phyloP scores from a whole-genome alignment of 1,284 basidiomycete species.

The Marasmius fiardii region DNA sequence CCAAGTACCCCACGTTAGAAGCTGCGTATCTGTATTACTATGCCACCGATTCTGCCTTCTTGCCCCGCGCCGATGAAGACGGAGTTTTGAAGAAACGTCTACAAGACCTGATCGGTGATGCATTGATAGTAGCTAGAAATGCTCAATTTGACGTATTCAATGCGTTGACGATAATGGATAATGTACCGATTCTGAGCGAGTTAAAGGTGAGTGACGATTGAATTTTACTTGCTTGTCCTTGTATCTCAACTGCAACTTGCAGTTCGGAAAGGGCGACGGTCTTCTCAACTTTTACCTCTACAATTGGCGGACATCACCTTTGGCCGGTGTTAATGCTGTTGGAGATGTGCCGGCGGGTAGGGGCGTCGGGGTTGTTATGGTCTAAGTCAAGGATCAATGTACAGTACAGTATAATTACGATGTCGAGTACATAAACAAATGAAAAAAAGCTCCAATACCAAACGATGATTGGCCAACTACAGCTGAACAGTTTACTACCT shows the following conservation, averaged over 20 bases:
- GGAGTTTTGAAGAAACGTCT: conserved; percentile 69
- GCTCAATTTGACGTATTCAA: conserved; percentile 96
- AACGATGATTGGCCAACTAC: too few relatives aligned
- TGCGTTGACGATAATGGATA: conserved; percentile 94
- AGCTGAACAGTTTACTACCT: too few relatives aligned
- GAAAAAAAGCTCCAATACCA: neutral
- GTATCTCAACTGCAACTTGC: conserved; percentile 14
- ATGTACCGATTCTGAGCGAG: conserved; percentile 78
- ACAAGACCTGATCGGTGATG: conserved; percentile 71
- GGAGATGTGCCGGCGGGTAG: conserved; percentile 55
- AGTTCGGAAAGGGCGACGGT: conserved; percentile 93
- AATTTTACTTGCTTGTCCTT: conserved; percentile 9
- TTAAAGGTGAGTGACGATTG: conserved; percentile 59
- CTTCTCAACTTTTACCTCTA: conserved; percentile 90
- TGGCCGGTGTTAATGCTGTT: conserved; percentile 63
- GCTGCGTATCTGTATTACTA: conserved; percentile 96
- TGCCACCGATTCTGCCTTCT: conserved; percentile 65
- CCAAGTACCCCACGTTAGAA: conserved; percentile 66
- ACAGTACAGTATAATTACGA: too few relatives aligned
- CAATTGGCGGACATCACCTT: conserved; percentile 83
- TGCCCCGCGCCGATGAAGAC: conserved; percentile 55
- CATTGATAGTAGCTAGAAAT: conserved; percentile 77
- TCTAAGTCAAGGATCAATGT: conserved; percentile 8
- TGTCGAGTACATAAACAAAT: too few relatives aligned
- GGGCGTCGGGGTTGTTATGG: conserved; percentile 81